Base-by-base conservation (phyloP, 1,284 basidiomycete species). In the Caloboletus firmus region DNA sequence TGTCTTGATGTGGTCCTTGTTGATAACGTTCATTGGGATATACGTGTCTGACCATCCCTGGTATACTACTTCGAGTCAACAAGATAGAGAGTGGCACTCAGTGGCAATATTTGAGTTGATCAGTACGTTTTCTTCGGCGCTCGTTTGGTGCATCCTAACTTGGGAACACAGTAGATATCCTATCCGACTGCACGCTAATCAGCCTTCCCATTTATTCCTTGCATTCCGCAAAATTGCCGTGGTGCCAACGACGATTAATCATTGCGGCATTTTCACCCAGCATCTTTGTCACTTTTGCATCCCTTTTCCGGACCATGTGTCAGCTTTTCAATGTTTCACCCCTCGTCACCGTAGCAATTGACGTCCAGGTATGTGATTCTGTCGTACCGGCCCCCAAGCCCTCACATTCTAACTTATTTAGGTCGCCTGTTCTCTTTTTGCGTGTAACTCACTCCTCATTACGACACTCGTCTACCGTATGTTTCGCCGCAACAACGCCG, bases 371-470 rank as follows among this genome's bases (percentile, higher is more conserved):
- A 49, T 53, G 54, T 34, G 35, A 46, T 36, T 4, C 8, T 36
- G 8, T 43, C 31, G 22, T 49, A 41, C 17, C 44, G 40, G 28
- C 22, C 18, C 12, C n/a, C 24, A 15, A 1, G 7, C 13, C 31
- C 55, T 59, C 47, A 54, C 39, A 53, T 30, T 24, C 32, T 40
- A 30, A 32, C 39, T 22, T 26, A 54, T 24, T 24, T 46, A 70
- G 64, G 49, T 51, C 7, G 53, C 56, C 11, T 59, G 53, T 34
- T 64, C 64, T 24, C 42, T 70, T 5, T 50, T 68, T 22, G 60
- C 60, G 24, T 68, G 62, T 20, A 70, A 65, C 47, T 58, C 59
- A 1, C 43, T 67, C 11, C 65, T 67, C 17, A 24, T 58, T 32
- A 51, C 48, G 30, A 50, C 39, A 26, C 47, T 54, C 30, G 18